Evolutionary conservation across 1,284 basidiomycete genomes (phyloP).

Genomic region (Coniferiporia weirii): DNA sequence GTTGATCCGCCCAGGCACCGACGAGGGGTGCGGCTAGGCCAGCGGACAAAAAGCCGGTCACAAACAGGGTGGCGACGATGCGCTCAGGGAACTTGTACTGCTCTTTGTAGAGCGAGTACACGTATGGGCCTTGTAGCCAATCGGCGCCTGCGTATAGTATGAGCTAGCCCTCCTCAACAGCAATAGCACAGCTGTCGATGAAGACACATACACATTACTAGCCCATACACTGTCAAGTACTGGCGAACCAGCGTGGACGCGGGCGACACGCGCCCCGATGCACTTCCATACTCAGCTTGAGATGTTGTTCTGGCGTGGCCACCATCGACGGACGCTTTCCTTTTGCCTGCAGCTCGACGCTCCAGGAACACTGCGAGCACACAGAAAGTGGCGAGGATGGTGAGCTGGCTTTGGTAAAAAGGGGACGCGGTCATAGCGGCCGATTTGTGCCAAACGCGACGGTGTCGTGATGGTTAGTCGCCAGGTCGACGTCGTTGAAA

Average conservation of each 20-base stretch:
- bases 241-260: conserved; percentile 41
- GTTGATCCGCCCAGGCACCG: conserved; percentile 71
- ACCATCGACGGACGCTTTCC: conserved; percentile 13
- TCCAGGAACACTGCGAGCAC: conserved; percentile 43
- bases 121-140: conserved; percentile 75
- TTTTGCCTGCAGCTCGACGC: conserved; percentile 35
- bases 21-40: conserved; percentile 63
- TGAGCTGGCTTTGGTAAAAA: conserved; percentile 53
- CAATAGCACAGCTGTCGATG: neutral
- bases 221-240: conserved; percentile 62
- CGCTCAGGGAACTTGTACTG: conserved; percentile 62
- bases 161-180: neutral
- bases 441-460: neutral
- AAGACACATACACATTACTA: conserved; percentile 61
- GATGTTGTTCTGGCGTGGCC: conserved; percentile 22
- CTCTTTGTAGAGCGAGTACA: conserved; percentile 67
- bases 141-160: conserved; percentile 48
- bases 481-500: neutral
- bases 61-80: conserved; percentile 62
- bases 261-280: conserved; percentile 10
- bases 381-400: conserved; percentile 41
- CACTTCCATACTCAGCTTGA: conserved; percentile 32
- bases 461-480: neutral
- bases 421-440: conserved; percentile 1
- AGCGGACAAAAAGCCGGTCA: conserved; percentile 67